phyloP scores from a whole-genome alignment of 371 early-diverging fungal genomes.

The Haplosporangium sp. region DNA sequence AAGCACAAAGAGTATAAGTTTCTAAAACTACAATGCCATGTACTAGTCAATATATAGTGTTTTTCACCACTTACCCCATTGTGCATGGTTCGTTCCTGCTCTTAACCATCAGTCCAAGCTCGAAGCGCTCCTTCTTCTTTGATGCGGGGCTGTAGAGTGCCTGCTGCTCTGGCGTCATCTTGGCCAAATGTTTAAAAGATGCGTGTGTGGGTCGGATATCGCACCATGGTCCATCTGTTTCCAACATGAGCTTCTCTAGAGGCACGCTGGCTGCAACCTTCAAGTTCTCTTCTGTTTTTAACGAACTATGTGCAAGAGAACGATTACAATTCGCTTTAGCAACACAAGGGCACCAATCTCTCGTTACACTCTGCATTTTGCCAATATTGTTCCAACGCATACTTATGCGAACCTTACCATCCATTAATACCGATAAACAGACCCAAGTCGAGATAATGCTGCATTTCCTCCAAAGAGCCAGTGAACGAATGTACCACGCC shows the following conservation, averaged over 20 bases:
- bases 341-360: background rate
- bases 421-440: slow-evolving; percentile 98
- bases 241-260: slow-evolving; percentile 86
- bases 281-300: slow-evolving; percentile 90
- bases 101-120: slow-evolving; percentile 80
- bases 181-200: slow-evolving; percentile 68
- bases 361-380: background rate
- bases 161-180: slow-evolving; percentile 51
- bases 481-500: slow-evolving; percentile 98
- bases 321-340: background rate
- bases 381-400: no score
- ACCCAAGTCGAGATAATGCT: slow-evolving; percentile 76
- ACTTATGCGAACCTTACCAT: slow-evolving; percentile 61
- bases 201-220: slow-evolving; percentile 93
- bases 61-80: slow-evolving; percentile 62
- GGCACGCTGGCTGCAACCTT: slow-evolving; percentile 87
- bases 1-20: no score
- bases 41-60: background rate
- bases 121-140: slow-evolving; percentile 81
- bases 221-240: slow-evolving; percentile 98
- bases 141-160: slow-evolving; percentile 57
- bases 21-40: background rate
- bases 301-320: slow-evolving; percentile 59
- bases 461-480: slow-evolving; percentile 84
- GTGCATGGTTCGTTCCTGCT: slow-evolving; percentile 88